These are phyloP conservation scores for Sarocladium oryzae DNA, from an alignment of 2,329 filamentous ascomycete species.

Conservation along the genomic window DNA sequence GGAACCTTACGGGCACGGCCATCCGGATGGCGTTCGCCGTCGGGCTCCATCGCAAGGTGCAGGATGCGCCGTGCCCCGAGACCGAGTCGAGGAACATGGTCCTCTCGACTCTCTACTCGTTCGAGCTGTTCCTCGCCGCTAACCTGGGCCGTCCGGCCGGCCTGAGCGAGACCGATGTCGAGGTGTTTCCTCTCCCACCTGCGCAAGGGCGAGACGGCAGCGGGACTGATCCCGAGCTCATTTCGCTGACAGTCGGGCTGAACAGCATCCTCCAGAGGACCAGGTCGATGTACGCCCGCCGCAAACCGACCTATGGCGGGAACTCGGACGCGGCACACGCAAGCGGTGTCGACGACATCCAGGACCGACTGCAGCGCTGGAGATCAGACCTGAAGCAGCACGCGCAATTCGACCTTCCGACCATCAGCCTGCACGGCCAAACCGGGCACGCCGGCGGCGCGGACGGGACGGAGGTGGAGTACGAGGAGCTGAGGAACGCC, in stretches of 20 bases:
- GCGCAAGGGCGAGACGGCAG: slow-evolving; percentile 22
- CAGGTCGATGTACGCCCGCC: slow-evolving; percentile 16
- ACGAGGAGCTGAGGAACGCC: slow-evolving; percentile 13
- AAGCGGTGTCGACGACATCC: slow-evolving; percentile 14
- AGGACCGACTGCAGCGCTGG: slow-evolving; percentile 19
- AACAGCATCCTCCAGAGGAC: slow-evolving; percentile 22
- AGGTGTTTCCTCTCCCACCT: slow-evolving; percentile 22
- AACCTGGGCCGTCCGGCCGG: slow-evolving; percentile 29
- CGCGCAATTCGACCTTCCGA: slow-evolving; percentile 17
- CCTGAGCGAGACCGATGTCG: slow-evolving; percentile 28
- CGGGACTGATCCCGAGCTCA: slow-evolving; percentile 21
- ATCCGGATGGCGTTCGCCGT: slow-evolving; percentile 25
- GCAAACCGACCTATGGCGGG: slow-evolving; percentile 3
- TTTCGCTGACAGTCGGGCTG: slow-evolving; percentile 24
- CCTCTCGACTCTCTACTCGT: slow-evolving; percentile 29
- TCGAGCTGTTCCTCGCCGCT: slow-evolving; percentile 30
- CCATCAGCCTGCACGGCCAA: slow-evolving; percentile 9
- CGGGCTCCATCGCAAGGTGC: slow-evolving; percentile 20
- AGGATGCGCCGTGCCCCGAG: not conserved
- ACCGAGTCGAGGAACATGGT: slow-evolving; percentile 16
- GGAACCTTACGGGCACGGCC: slow-evolving; percentile 27
- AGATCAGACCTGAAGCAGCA: slow-evolving; percentile 16
- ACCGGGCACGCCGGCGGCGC: not conserved
- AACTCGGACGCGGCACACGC: not conserved
- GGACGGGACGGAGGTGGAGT: slow-evolving; percentile 14